phyloP scores from a whole-genome alignment of 2,329 filamentous ascomycete genomes.

The Balansia obtecta region DNA sequence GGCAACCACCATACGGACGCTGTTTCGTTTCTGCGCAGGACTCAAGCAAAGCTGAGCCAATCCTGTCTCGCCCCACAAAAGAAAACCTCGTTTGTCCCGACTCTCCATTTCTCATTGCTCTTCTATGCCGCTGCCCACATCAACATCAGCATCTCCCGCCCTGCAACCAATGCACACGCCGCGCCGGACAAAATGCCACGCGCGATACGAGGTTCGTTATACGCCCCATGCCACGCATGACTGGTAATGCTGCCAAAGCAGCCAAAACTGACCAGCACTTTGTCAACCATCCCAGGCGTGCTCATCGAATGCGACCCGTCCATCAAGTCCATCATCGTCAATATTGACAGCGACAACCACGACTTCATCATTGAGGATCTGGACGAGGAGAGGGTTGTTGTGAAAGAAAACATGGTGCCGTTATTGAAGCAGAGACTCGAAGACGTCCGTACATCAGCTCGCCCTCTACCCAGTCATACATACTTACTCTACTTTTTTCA shows the following conservation, averaged over 20 bases:
- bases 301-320: slow-evolving; percentile 76
- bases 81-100: too few species aligned
- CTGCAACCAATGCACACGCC: neutral
- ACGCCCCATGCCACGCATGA: too few species aligned
- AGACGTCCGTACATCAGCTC: slow-evolving; percentile 35
- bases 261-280: slow-evolving; percentile 5
- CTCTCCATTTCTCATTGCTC: too few species aligned
- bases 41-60: too few species aligned
- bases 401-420: slow-evolving; percentile 61
- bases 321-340: slow-evolving; percentile 75
- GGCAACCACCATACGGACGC: too few species aligned
- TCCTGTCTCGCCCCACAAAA: too few species aligned
- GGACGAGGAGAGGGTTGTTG: slow-evolving; percentile 62
- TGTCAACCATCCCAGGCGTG: slow-evolving; percentile 36
- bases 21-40: too few species aligned
- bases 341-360: slow-evolving; percentile 58
- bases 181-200: slow-evolving; percentile 33
- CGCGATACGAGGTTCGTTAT: slow-evolving; percentile 38
- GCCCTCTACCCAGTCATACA: neutral
- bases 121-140: too few species aligned
- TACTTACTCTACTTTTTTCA: neutral
- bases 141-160: too few species aligned
- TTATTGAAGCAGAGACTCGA: slow-evolving; percentile 57
- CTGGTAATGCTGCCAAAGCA: neutral
- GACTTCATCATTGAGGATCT: slow-evolving; percentile 71